These are phyloP conservation scores for Trichoderma atroviride DNA, from an alignment of 2,329 filamentous ascomycete genomes.

Conservation along the genomic window DNA sequence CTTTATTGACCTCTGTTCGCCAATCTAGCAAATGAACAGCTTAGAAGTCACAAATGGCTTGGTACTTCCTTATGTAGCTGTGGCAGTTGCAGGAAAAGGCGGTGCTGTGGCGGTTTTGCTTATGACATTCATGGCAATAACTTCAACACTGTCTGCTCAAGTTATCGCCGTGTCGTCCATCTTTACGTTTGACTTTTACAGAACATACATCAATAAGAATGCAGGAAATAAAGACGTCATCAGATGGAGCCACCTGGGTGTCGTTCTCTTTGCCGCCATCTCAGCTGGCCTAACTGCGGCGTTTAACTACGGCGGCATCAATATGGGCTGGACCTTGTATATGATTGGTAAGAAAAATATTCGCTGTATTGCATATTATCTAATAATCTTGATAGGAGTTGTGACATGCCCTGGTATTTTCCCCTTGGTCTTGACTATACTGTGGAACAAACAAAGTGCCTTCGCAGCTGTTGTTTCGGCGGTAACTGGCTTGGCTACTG, in stretches of 20 bases:
- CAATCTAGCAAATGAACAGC: neutral
- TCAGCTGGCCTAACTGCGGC: constrained; percentile 1
- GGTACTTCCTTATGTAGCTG: constrained; percentile 14
- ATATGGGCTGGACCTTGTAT: constrained; percentile 14
- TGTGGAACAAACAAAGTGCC: constrained; percentile 10
- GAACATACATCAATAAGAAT: constrained; percentile 10
- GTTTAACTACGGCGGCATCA: constrained; percentile 10
- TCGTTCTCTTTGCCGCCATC: constrained; percentile 11
- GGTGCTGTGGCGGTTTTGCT: constrained; percentile 4
- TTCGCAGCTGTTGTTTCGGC: neutral
- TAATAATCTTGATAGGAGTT: neutral
- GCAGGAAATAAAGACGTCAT: constrained; percentile 18
- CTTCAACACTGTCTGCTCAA: neutral
- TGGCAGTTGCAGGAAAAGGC: constrained; percentile 14
- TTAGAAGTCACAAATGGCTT: constrained; percentile 5
- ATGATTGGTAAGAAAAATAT: constrained; percentile 8
- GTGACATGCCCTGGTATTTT: constrained; percentile 18
- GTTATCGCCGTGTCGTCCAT: constrained; percentile 12
- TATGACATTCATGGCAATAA: constrained; percentile 17
- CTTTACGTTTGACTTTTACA: constrained; percentile 19
- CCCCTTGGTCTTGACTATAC: constrained; percentile 3
- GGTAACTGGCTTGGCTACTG: neutral
- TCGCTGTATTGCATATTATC: neutral
- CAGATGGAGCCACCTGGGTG: constrained; percentile 9
- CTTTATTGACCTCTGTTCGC: neutral